A percentile compares a stretch with the other conserved stretches of the same genome.
Evolutionary conservation across 768 basidiomycete genomes (phyloP).

Genomic region (Mycena vulgaris): DNA sequence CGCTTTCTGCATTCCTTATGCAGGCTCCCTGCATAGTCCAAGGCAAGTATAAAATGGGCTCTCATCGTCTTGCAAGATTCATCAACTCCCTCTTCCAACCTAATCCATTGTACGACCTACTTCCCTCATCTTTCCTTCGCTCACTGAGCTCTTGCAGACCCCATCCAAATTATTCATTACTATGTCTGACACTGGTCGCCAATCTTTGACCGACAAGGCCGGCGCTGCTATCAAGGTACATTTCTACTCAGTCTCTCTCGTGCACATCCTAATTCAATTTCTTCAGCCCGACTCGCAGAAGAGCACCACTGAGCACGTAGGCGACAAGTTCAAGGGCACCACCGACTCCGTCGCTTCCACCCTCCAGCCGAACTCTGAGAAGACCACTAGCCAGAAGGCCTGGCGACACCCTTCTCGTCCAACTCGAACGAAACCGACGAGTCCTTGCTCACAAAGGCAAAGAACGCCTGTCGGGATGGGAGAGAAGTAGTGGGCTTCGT

Average conservation of each 20-base stretch:
- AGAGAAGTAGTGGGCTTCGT: constrained; percentile 38
- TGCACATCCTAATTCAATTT: constrained; percentile 1
- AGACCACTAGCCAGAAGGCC: constrained; percentile 64
- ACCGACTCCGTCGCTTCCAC: constrained; percentile 64
- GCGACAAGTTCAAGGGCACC: constrained; percentile 65
- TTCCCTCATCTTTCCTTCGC: background rate
- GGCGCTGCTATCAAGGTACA: constrained; percentile 64
- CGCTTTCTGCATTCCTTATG: no score
- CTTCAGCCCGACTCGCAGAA: constrained; percentile 73
- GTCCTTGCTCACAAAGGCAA: constrained; percentile 65
- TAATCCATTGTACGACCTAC: background rate
- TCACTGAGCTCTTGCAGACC: background rate
- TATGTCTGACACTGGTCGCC: constrained; percentile 73
- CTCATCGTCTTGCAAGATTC: background rate
- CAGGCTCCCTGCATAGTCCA: no score
- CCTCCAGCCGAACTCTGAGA: constrained; percentile 69
- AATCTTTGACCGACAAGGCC: constrained; percentile 74
- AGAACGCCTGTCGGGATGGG: constrained; percentile 67
- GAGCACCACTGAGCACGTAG: constrained; percentile 63
- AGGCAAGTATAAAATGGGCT: background rate
- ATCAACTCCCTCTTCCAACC: background rate
- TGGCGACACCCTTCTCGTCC: constrained; percentile 63
- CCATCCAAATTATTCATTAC: constrained; percentile 24
- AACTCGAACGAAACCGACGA: constrained; percentile 66
- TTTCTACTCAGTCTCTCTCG: background rate